Base-by-base conservation (phyloP, 2,329 filamentous ascomycete species). In the Fusarium liriodendri region DNA sequence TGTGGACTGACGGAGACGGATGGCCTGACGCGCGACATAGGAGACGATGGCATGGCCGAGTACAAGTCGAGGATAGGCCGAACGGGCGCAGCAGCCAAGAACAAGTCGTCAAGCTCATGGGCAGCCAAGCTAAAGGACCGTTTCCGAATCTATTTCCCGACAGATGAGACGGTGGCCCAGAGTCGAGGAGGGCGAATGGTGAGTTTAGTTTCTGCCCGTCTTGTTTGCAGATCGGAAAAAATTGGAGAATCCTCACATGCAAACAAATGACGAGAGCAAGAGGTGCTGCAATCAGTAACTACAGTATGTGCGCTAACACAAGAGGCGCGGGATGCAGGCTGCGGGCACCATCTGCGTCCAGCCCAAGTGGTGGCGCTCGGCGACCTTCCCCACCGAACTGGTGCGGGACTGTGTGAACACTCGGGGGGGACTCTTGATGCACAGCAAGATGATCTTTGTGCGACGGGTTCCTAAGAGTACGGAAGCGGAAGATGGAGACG, bases 261-360 rank as follows among this genome's bases (percentile, higher is more conserved):
- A 64, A 73, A 70, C 70, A 60, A 64, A 62, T 32, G 27, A 29
- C 18, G 18, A 29, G 25, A 52, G 18, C 27, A 52, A 29, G 25
- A 52, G 27, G 25, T n/a, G 61, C 66, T 63, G 68, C 63, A 62
- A 69, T 62, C 69, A 62, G 62, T 47, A 61, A 67, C 69, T 69
- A 70, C 50, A 57, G 63, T 66, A 70, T 72, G 69, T 69, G 69
- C 74, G 72, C 74, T 78, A 76, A 79, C 69, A 68, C 35, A 32
- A 73, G 66, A 72, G 69, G 72, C 67, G 72, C 67, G 32, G 67
- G 80, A 82, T 50, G 94, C 37, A 92, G 90, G 84, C 85, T 45
- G 97, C 90, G 25, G 96, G 96, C 10, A 97, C 95, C 1, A 95
- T 98, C 68, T 97, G 93, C 78, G 88, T 97, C 68, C 89, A 92